Conservation (phyloP, 371 early-diverging fungal genomes). For the Basidiobolus meristosporus region DNA sequence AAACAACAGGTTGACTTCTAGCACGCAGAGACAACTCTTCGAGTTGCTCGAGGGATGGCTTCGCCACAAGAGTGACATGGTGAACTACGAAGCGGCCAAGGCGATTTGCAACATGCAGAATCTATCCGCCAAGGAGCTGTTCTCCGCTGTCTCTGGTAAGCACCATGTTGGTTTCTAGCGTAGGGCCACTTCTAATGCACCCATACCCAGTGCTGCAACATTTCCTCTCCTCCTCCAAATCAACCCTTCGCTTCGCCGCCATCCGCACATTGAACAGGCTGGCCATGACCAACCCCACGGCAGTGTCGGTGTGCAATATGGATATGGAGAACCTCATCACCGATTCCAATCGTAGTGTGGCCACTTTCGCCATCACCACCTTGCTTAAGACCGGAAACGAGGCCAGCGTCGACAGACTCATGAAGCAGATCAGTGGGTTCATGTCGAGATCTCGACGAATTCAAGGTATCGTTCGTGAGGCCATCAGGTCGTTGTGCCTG, state of each 20-base stretch:
- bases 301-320: constrained; percentile 84
- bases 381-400: constrained; percentile 96
- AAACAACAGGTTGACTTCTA: constrained; percentile 7
- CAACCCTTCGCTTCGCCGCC: constrained; percentile 88
- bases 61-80: constrained; percentile 90
- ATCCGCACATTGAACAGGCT: constrained; percentile 87
- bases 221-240: constrained; percentile 80
- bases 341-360: constrained; percentile 89
- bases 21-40: constrained; percentile 50
- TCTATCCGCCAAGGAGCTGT: constrained; percentile 65
- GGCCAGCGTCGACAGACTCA: constrained; percentile 87
- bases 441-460: constrained; percentile 96
- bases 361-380: constrained; percentile 97
- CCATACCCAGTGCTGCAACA: constrained; percentile 51
- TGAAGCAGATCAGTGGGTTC: constrained; percentile 93
- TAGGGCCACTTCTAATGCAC: neutral
- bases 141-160: constrained; percentile 72
- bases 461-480: constrained; percentile 96
- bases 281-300: constrained; percentile 69
- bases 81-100: constrained; percentile 92
- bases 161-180: neutral
- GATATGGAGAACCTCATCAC: constrained; percentile 95
- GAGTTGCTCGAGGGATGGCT: constrained; percentile 78
- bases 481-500: constrained; percentile 82
- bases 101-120: constrained; percentile 82